Base-by-base conservation (phyloP, 805 yeast species). In the Geotrichum ghanense region DNA sequence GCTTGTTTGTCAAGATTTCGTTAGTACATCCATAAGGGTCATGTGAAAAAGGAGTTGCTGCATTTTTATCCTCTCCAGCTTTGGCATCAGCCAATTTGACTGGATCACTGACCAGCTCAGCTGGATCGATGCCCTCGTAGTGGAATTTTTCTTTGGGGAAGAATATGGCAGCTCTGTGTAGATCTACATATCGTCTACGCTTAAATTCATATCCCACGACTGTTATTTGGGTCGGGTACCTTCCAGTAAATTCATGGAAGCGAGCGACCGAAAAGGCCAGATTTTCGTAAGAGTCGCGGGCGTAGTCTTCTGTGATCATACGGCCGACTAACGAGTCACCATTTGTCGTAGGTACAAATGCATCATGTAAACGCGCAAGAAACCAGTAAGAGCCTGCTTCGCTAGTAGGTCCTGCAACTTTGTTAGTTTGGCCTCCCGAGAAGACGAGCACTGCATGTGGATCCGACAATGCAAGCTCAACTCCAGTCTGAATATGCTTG, bases 101-200 rank as follows among this genome's bases (percentile, higher is more conserved):
- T n/a, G 37, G 19, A 12, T 31, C 37, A 12, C n/a, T 22, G 5
- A 39, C 24, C 5, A 39, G 25, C 24, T 20, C 42, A 56, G 84
- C 72, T 2, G 95, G 75, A 52, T 78, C 88, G 46, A 75, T 76
- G 64, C 88, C 96, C 55, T 92, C 72, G 53, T 81, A 86, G 56
- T 79, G 76, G 66, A 92, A 92, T 53, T 92, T 5, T 5, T 22
- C 42, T n/a, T 39, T 39, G 12, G 42, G 42, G 25, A 19, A 39
- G 19, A 22, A 16, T n/a, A 39, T 5, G 14, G 42, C 42, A 19
- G 19, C 16, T 39, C 42, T 39, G 17, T 39, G 42, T 5, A 39
- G 24, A 7, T 12, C 6, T 22, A 20, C 42, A 22, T 6, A 39
- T 5, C 42, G 22, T 12, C 14, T 24, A 6, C 16, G 22, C 17